Evolutionary conservation across 441 rosid species (phyloP).

Genomic region (Biscutella laevigata): DNA sequence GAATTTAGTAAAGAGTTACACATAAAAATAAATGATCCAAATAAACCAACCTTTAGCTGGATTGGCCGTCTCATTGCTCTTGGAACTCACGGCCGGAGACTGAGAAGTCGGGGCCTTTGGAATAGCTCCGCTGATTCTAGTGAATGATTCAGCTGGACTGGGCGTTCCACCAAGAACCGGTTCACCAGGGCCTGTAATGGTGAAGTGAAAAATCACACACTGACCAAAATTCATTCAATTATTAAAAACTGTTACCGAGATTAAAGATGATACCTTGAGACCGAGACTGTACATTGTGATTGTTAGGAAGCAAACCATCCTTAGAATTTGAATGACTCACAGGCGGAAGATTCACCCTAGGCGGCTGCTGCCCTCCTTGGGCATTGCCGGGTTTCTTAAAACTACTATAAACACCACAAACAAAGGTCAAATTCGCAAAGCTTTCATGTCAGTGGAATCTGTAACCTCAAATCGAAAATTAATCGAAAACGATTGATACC

Average conservation of each 20-base stretch:
- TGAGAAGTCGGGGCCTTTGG: slow-evolving; percentile 83
- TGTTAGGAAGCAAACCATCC: slow-evolving; percentile 32
- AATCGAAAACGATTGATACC: slow-evolving; percentile 25
- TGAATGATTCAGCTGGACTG: slow-evolving; percentile 39
- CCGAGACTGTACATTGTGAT: slow-evolving; percentile 46
- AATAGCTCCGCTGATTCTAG: slow-evolving; percentile 43
- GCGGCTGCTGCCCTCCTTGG: slow-evolving; percentile 69
- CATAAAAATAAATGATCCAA: neutral
- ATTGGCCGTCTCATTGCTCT: slow-evolving; percentile 27
- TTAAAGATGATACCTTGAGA: slow-evolving; percentile 51
- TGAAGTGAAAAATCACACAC: no score
- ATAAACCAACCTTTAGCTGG: slow-evolving; percentile 47
- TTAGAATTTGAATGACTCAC: slow-evolving; percentile 37
- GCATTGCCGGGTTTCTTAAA: slow-evolving; percentile 62
- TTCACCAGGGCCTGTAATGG: no score
- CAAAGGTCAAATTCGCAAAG: neutral
- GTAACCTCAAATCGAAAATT: no score
- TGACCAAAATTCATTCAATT: no score
- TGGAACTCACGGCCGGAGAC: slow-evolving; percentile 51
- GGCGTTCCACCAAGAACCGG: slow-evolving; percentile 29
- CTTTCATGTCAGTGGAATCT: no score
- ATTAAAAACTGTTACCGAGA: no score
- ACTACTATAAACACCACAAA: slow-evolving; percentile 29
- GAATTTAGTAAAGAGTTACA: neutral
- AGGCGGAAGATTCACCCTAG: slow-evolving; percentile 47